Percentiles rank a stretch among this genome's conserved stretches.
Evolutionary conservation across 768 basidiomycete species (phyloP).

Genomic region (Gautieria morchelliformis): DNA sequence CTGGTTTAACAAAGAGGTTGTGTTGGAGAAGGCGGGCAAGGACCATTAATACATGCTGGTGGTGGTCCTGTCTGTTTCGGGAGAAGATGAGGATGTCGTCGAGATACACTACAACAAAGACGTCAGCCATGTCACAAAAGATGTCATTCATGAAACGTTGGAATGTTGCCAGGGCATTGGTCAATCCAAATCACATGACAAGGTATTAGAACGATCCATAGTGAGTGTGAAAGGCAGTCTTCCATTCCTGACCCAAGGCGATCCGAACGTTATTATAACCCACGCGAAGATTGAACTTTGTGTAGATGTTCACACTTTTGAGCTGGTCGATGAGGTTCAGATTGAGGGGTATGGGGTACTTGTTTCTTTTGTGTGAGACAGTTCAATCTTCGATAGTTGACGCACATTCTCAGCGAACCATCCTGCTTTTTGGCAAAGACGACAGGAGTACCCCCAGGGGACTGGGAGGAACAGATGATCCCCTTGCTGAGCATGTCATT

Average conservation of each 20-base stretch:
- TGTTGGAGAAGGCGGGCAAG: constrained; percentile 24
- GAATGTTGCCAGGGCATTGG: constrained; percentile 32
- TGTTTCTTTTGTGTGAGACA: background rate
- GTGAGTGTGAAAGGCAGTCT: constrained; percentile 31
- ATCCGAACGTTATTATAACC: constrained; percentile 35
- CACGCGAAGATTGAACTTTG: constrained; percentile 27
- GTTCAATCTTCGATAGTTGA: constrained; percentile 21
- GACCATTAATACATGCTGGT: constrained; percentile 20
- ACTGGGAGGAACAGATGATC: constrained; percentile 24
- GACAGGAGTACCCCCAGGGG: constrained; percentile 18
- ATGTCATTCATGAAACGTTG: constrained; percentile 33
- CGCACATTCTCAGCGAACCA: constrained; percentile 21
- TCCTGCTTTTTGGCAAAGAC: constrained; percentile 24
- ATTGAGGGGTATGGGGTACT: background rate
- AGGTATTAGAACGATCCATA: constrained; percentile 32
- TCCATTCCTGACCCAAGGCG: constrained; percentile 31
- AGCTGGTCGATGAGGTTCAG: too few relatives aligned
- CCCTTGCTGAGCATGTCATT: constrained; percentile 27
- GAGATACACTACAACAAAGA: too few relatives aligned
- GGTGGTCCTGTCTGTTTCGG: background rate
- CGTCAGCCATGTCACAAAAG: too few relatives aligned
- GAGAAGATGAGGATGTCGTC: too few relatives aligned
- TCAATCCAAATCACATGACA: constrained; percentile 31
- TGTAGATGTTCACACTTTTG: too few relatives aligned
- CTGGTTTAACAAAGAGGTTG: constrained; percentile 22